These are phyloP conservation scores for Nigrospora osmanthi DNA, from an alignment of 2,329 filamentous ascomycete genomes.

Conservation along the genomic window DNA sequence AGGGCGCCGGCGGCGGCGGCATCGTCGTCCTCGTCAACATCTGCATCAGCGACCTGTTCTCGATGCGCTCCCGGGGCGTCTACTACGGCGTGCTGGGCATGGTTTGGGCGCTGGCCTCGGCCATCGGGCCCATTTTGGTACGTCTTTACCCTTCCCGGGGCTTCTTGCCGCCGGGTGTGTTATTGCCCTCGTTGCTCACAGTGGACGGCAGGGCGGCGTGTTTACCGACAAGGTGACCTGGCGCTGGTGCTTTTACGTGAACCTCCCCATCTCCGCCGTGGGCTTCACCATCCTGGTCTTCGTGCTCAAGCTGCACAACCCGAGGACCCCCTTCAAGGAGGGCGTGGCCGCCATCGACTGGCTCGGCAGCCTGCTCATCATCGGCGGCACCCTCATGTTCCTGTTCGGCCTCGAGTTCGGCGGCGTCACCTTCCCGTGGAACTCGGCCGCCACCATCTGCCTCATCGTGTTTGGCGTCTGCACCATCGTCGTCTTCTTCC, in stretches of 20 bases:
- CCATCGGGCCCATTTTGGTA: slow-evolving; percentile 53
- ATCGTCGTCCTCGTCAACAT: slow-evolving; percentile 54
- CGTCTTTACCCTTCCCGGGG: neutral
- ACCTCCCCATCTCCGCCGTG: slow-evolving; percentile 41
- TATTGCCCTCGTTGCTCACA: neutral
- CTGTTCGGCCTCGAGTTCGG: slow-evolving; percentile 82
- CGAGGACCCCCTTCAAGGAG: slow-evolving; percentile 51
- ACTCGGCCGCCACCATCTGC: slow-evolving; percentile 66
- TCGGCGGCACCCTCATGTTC: slow-evolving; percentile 77
- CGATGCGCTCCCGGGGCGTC: slow-evolving; percentile 39
- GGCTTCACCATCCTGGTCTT: slow-evolving; percentile 45
- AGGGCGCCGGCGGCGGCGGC: slow-evolving; percentile 50
- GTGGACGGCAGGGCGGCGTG: slow-evolving; percentile 40
- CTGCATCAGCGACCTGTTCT: slow-evolving; percentile 47
- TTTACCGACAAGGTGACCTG: slow-evolving; percentile 56
- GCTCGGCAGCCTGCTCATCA: slow-evolving; percentile 48
- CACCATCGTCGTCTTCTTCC: slow-evolving; percentile 55
- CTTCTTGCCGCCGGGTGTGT: neutral
- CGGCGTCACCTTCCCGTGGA: slow-evolving; percentile 68
- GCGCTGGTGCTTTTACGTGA: slow-evolving; percentile 66
- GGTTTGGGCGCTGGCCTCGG: slow-evolving; percentile 58
- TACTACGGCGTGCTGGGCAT: slow-evolving; percentile 46
- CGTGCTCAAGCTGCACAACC: slow-evolving; percentile 61
- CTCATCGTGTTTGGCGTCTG: slow-evolving; percentile 67
- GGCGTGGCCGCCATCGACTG: slow-evolving; percentile 59